A percentile compares a stretch with the other conserved stretches of the same genome.
Conservation (phyloP, 78 protist species). For the Mastigamoeba balamuthi region DNA sequence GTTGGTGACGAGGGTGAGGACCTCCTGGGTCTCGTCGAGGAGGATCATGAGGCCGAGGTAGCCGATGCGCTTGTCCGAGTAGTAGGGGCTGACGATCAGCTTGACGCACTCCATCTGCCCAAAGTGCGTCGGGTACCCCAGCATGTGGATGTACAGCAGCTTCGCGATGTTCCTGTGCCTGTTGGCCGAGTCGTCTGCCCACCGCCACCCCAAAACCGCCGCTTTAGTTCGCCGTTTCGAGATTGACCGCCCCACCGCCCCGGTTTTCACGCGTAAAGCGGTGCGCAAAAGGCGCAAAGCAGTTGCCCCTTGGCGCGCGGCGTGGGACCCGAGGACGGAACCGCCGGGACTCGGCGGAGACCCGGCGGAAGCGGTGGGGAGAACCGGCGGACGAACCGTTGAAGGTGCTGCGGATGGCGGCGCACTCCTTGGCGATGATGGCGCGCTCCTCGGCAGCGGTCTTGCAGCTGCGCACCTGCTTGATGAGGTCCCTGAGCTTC, state of each 20-base stretch:
- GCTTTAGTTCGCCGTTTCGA: no score
- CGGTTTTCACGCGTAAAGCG: no score
- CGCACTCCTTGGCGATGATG: constrained; percentile 81
- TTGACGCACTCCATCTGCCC: constrained; percentile 94
- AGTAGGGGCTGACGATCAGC: constrained; percentile 76
- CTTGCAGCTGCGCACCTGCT: constrained; percentile 76
- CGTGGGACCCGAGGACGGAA: no score
- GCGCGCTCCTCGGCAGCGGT: constrained; percentile 94
- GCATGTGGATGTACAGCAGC: constrained; percentile 94
- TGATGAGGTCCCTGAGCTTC: constrained; percentile 78
- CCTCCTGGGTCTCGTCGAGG: constrained; percentile 90
- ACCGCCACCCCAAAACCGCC: neutral
- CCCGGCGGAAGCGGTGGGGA: no score
- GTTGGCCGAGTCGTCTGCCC: constrained; percentile 63
- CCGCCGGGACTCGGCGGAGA: no score
- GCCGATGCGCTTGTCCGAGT: constrained; percentile 90
- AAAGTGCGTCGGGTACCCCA: constrained; percentile 90
- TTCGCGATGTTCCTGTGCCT: constrained; percentile 90
- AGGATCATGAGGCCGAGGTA: constrained; percentile 87
- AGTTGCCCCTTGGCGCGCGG: no score
- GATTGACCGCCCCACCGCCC: no score
- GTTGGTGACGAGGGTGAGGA: constrained; percentile 86
- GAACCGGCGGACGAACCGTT: constrained; percentile 44
- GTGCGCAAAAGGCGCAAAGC: no score
- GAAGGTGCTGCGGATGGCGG: constrained; percentile 84